phyloP scores from a whole-genome alignment of 2,329 filamentous ascomycete species.

The Arthroderma uncinatum region DNA sequence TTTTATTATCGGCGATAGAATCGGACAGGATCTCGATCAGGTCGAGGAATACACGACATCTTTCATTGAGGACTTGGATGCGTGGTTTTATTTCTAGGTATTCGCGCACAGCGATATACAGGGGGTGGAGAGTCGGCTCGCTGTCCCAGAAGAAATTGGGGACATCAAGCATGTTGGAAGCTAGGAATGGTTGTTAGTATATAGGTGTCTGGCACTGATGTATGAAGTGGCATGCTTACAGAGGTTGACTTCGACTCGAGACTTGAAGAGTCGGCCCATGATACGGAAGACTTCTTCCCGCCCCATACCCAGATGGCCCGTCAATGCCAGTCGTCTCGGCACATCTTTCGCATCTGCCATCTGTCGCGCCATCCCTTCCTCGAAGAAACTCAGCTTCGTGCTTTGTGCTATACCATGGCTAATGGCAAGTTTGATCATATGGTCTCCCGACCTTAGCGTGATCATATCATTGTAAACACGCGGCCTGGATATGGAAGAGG shows the following conservation, averaged over 20 bases:
- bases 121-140: slow-evolving; percentile 84
- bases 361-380: slow-evolving; percentile 88
- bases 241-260: slow-evolving; percentile 90
- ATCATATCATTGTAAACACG: slow-evolving; percentile 99
- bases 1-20: slow-evolving; percentile 84
- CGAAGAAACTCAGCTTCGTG: slow-evolving; percentile 91
- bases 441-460: slow-evolving; percentile 81
- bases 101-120: slow-evolving; percentile 88
- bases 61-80: slow-evolving; percentile 92
- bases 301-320: slow-evolving; percentile 82
- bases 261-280: slow-evolving; percentile 80
- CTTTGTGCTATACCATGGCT: slow-evolving; percentile 95
- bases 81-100: slow-evolving; percentile 96
- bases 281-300: slow-evolving; percentile 86
- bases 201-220: not conserved
- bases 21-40: slow-evolving; percentile 90
- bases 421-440: slow-evolving; percentile 98
- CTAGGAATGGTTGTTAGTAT: slow-evolving; percentile 34
- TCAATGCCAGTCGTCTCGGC: slow-evolving; percentile 76
- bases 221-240: slow-evolving; percentile 51
- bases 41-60: slow-evolving; percentile 91
- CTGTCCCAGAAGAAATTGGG: slow-evolving; percentile 98
- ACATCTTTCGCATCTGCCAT: slow-evolving; percentile 91
- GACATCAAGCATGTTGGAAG: slow-evolving; percentile 89
- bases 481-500: slow-evolving; percentile 68